Percentiles rank a stretch among this genome's conserved stretches.
These are phyloP conservation scores for Rhodotorula sp. DNA, from an alignment of 1,284 basidiomycete genomes.

Conservation along the genomic window DNA sequence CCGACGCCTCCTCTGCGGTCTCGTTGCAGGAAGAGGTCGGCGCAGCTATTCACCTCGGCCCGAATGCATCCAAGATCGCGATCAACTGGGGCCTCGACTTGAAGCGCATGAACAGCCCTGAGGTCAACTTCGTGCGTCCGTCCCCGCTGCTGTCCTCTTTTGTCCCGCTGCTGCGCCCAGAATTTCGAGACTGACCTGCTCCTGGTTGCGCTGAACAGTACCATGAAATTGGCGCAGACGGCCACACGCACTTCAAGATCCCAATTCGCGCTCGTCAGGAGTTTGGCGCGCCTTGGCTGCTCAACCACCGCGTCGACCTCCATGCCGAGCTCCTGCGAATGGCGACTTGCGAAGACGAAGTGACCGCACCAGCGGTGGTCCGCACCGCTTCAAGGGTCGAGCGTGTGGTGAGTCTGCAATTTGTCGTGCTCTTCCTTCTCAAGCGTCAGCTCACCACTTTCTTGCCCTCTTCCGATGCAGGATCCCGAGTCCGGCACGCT, in stretches of 20 bases:
- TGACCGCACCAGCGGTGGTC: conserved; percentile 34
- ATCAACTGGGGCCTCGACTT: conserved; percentile 27
- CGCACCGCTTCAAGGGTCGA: conserved; percentile 31
- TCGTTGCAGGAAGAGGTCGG: conserved; percentile 41
- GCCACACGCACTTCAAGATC: conserved; percentile 19
- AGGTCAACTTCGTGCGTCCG: conserved; percentile 4
- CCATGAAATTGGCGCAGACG: conserved; percentile 22
- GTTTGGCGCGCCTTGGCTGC: conserved; percentile 45
- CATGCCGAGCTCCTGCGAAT: conserved; percentile 45
- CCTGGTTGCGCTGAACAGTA: not conserved
- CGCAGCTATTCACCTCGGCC: conserved; percentile 46
- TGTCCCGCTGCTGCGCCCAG: too few species aligned
- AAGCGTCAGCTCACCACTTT: not conserved
- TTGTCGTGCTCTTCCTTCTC: not conserved
- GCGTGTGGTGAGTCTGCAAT: conserved; percentile 17
- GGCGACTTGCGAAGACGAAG: conserved; percentile 41
- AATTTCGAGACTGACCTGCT: not conserved
- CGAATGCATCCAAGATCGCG: conserved; percentile 42
- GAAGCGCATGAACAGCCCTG: conserved; percentile 15
- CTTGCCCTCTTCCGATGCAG: conserved; percentile 3
- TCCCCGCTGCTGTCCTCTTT: not conserved
- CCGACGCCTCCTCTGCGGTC: too few species aligned
- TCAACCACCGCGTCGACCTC: conserved; percentile 49
- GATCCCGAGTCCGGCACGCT: conserved; percentile 43
- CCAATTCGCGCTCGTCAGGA: conserved; percentile 24